Evolutionary conservation across 176 grass and related monocot genomes (phyloP), one percentile per base, ranked within the genome.

Genomic region (Dendrocalamus sinicus): DNA sequence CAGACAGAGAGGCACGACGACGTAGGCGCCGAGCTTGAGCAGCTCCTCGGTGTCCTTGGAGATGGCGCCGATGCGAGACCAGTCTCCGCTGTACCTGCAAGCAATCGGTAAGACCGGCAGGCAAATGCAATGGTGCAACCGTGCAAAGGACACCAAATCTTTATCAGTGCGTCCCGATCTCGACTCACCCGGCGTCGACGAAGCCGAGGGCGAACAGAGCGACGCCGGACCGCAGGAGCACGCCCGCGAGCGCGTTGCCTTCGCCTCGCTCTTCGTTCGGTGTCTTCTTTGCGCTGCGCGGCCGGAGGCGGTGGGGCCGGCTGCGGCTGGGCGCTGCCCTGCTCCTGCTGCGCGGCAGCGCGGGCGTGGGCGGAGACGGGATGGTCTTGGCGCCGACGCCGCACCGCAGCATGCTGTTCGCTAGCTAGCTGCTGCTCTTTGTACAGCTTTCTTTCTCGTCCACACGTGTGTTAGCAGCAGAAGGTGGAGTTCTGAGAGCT

Each of bases 41-140:
- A 93, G 48, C 47, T 93, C 93, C 74, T 98, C 96, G n/a, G 78
- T 88, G 77, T 95, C 93, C 81, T 70, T 95, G 59, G 91, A 86
- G 70, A 98, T 93, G 70, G 90, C 89, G 55, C 93, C 93, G 45
- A 95, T 89, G 41, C 93, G 87, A 48, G 91, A 98, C 96, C 91
- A 98, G 85, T 98, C 96, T 3, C 96, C 93, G 74, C 93, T 98
- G 72, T 95, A 94, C 89, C 96, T 95, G 88, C 57, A 83, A 44
- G 4, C 9, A 17, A 9, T 10, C 37, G 8, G 5, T 10, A 9
- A 13, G 8, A 12, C 32, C 61, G 2, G 45, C 10, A 22, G 40
- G 24, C 73, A 19, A 14, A 37, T 22, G 48, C 53, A 59, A 30
- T 12, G 19, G 32, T 28, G 68, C 23, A 35, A 15, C 54, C 12